Base-by-base conservation (phyloP, 495 filamentous ascomycete genomes). In the Aspergillus biplanus region DNA sequence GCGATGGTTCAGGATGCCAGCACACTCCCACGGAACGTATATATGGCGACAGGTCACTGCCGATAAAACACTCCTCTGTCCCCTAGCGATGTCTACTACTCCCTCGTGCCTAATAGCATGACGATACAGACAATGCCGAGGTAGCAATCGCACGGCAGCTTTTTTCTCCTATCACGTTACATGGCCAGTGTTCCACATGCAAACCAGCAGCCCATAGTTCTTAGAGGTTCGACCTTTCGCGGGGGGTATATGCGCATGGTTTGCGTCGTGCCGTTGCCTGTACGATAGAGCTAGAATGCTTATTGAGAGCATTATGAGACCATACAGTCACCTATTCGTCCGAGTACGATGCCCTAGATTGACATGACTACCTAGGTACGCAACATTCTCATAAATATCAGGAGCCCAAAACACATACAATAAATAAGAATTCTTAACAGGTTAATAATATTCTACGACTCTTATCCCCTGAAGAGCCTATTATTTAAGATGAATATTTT, bases 161-260 rank as follows among this genome's bases (percentile, higher is more conserved):
- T 33, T 33, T 35, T 16, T 35, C 53, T 58, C 31, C 16, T 16
- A n/a, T 35, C 52, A 48, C n/a, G 63, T 65, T 65, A 65, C 63
- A 61, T 61, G 46, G 6, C 27, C 34, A 52, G 58, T 50, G 63
- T 65, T 52, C 53, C 63, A 65, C 63, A 65, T 63, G 53, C 52
- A 27, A 46, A 46, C n/a, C 16, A 16, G 11, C 33, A 52, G 55
- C 33, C 47, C 54, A 32, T 44, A 31, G 53, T 33, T 46, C 16
- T 33, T 62, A 27, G 61, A 53, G 33, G 61, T 52, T 63, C 53
- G 53, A 31, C 44, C 44, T 56, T 1, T 37, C 34, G 52, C 53
- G 48, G 53, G 44, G 46, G 18, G 34, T 11, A 52, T 13, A 2
- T 33, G 52, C 37, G 53, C 53, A 63, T 56, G 61, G 53, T 63